These are phyloP conservation scores for Melampsora americana DNA, from an alignment of 1,284 basidiomycete genomes.

Conservation along the genomic window DNA sequence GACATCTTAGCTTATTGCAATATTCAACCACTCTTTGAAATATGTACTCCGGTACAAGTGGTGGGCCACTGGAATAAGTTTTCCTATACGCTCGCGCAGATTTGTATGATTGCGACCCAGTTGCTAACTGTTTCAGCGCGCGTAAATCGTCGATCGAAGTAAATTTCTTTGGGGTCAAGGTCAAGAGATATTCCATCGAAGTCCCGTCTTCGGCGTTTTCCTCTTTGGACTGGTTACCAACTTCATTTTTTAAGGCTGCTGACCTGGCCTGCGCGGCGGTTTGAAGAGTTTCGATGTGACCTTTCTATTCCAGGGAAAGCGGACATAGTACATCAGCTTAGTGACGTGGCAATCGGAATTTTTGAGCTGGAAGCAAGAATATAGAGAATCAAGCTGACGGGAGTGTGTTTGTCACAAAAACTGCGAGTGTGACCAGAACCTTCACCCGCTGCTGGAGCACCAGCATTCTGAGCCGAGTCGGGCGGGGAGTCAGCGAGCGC, in stretches of 20 bases:
- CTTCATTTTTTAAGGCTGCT: neutral
- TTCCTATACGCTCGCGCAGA: slow-evolving; percentile 60
- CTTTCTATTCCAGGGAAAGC: slow-evolving; percentile 58
- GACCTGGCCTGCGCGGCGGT: slow-evolving; percentile 59
- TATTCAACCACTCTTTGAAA: slow-evolving; percentile 72
- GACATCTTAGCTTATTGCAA: slow-evolving; percentile 67
- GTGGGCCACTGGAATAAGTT: slow-evolving; percentile 59
- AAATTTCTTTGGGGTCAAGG: slow-evolving; percentile 32
- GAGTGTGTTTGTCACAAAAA: slow-evolving; percentile 83
- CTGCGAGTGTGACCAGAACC: slow-evolving; percentile 60
- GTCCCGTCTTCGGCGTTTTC: neutral
- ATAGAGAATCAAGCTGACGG: slow-evolving; percentile 60
- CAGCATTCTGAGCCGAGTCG: neutral
- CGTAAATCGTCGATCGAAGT: slow-evolving; percentile 27
- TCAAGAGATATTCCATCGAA: slow-evolving; percentile 1
- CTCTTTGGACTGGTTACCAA: neutral
- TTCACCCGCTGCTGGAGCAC: slow-evolving; percentile 14
- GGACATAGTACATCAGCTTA: neutral
- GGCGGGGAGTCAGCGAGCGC: slow-evolving; percentile 7
- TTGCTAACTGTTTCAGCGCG: slow-evolving; percentile 31
- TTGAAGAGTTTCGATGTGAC: slow-evolving; percentile 64
- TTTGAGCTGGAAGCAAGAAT: slow-evolving; percentile 23
- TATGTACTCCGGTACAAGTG: slow-evolving; percentile 60
- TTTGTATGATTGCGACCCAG: slow-evolving; percentile 53
- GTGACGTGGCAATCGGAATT: neutral